Evolutionary conservation across 495 filamentous ascomycete genomes (phyloP), one percentile per base, ranked within the genome.

Genomic region (Podospora conica): DNA sequence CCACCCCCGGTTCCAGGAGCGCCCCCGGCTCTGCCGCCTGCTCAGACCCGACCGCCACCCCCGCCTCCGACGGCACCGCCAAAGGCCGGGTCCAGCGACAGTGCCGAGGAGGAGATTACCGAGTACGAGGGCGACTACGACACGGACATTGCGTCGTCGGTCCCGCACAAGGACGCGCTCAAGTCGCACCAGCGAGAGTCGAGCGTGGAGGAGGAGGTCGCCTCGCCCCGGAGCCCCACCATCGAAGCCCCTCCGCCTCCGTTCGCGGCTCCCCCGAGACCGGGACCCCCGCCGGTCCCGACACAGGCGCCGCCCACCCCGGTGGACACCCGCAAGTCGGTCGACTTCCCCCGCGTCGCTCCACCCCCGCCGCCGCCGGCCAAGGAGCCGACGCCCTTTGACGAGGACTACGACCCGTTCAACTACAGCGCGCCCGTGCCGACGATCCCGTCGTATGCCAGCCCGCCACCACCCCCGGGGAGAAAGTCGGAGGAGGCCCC

Each of bases 91-190:
- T 78, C 82, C 53, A 84, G 87, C 28, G 89, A 91, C 53, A 90
- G 84, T 20, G 91, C 87, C 66, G 91, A 93, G 55, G 85, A 82
- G 70, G 93, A 95, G 73, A 81, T 91, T 40, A 96, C 91, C 2
- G 95, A 97, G 75, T 98, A 98, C 73, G 95, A 98, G 75, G 95
- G 93, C 21, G 95, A 98, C 73, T 98, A 98, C 74, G 95, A 98
- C 70, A 98, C 95, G 53, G 95, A 98, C 75, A 97, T 98, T 69
- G 93, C 90, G 1, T 90, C 96, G 55, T 88, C 91, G 28, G 92
- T 86, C 10, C 89, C 90, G 53, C 90, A 95, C 74, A 95, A 96
- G 77, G 95, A 97, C 79, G 94, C 95, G 4, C 75, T 98, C 63
- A 96, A 92, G 71, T 75, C 91, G 21, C 92, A 96, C 77, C 87